Percentiles rank a stretch among this genome's conserved stretches.
Conservation (phyloP, 768 basidiomycete genomes). For the Leccinellum luteum region DNA sequence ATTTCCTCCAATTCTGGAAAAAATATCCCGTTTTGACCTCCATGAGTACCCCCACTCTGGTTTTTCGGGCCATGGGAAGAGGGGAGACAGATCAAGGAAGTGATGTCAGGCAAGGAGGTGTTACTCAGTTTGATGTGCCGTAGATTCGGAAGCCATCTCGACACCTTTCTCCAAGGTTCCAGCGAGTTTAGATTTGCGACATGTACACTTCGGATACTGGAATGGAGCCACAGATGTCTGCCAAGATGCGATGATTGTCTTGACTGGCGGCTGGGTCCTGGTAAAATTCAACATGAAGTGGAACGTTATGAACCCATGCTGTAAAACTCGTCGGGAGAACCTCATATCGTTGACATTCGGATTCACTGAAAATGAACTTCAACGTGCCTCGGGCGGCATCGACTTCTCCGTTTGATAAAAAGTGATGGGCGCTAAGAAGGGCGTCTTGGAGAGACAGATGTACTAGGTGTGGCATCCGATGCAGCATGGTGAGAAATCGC, state of each 20-base stretch:
- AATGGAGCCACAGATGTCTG: neutral
- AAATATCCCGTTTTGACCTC: neutral
- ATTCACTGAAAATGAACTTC: neutral
- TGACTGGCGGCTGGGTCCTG: too few relatives aligned
- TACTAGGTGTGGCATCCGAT: conserved; percentile 33
- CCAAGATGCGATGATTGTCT: neutral
- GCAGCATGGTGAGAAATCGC: conserved; percentile 32
- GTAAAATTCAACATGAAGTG: neutral
- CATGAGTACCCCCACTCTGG: neutral
- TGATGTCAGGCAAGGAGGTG: neutral
- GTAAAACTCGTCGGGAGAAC: neutral
- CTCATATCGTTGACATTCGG: neutral
- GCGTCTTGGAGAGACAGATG: conserved; percentile 32
- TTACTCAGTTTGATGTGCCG: neutral
- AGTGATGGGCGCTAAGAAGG: conserved; percentile 18
- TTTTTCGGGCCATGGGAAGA: neutral
- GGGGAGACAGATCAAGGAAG: neutral
- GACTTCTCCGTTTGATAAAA: too few relatives aligned
- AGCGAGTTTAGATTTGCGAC: neutral
- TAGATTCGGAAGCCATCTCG: neutral
- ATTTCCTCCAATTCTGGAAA: neutral
- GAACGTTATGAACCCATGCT: too few relatives aligned
- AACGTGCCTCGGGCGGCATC: neutral
- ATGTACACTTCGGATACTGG: neutral
- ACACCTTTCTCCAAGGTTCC: neutral